These are phyloP conservation scores for Porodaedalea pini DNA, from an alignment of 1,284 basidiomycete species.

Conservation along the genomic window DNA sequence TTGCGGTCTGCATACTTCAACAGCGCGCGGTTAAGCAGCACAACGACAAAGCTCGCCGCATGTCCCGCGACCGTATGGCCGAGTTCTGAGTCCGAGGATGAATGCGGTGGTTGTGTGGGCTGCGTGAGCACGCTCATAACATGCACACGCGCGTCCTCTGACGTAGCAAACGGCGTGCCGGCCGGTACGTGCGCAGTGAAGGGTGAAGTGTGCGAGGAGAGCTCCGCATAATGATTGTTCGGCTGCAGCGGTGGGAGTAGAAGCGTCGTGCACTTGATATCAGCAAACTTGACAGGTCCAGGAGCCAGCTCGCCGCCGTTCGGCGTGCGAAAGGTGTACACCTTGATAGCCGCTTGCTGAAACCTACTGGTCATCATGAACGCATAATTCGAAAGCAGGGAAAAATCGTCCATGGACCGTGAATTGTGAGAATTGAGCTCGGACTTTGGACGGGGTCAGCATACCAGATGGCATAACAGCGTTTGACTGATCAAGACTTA, in stretches of 20 bases:
- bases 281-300: constrained; percentile 5
- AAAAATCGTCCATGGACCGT: constrained; percentile 38
- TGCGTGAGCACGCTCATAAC: constrained; percentile 35
- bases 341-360: constrained; percentile 35
- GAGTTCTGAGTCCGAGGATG: constrained; percentile 14
- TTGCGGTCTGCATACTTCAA: constrained; percentile 9
- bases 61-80: constrained; percentile 2
- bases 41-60: constrained; percentile 13
- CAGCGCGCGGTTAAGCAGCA: constrained; percentile 9
- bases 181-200: constrained; percentile 35
- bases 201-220: constrained; percentile 27
- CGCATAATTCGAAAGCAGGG: constrained; percentile 43
- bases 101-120: constrained; percentile 8
- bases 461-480: neutral
- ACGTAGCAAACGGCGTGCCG: constrained; percentile 35
- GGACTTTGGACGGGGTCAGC: neutral
- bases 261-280: constrained; percentile 4
- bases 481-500: constrained; percentile 29
- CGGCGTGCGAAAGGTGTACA: constrained; percentile 35
- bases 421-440: neutral
- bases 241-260: constrained; percentile 11
- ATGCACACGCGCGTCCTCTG: constrained; percentile 41
- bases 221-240: constrained; percentile 14
- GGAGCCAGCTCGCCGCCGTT: constrained; percentile 19
- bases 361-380: constrained; percentile 39